phyloP scores from a whole-genome alignment of 2,329 filamentous ascomycete species.

The Cordyceps tenuipes region DNA sequence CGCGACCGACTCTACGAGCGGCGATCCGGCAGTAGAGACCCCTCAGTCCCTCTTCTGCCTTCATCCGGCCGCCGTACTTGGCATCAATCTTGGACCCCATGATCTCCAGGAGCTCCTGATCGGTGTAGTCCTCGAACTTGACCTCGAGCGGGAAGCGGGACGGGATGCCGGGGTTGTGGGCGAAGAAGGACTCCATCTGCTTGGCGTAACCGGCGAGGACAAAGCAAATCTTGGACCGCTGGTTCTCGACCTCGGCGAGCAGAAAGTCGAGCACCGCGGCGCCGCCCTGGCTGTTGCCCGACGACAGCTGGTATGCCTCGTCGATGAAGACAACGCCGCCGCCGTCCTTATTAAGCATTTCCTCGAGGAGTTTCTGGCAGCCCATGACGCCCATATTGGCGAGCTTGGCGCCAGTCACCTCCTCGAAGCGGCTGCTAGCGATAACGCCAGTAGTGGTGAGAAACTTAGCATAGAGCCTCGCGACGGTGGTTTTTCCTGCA shows the following conservation, averaged over 20 bases:
- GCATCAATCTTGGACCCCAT: conserved; percentile 44
- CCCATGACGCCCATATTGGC: conserved; percentile 52
- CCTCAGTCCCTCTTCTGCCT: conserved; percentile 45
- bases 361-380: conserved; percentile 41
- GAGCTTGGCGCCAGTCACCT: conserved; percentile 60
- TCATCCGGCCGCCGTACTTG: conserved; percentile 48
- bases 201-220: conserved; percentile 65
- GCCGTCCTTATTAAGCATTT: conserved; percentile 44
- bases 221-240: conserved; percentile 60
- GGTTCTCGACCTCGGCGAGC: conserved; percentile 64
- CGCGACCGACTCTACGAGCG: conserved; percentile 50
- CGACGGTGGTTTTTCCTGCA: conserved; percentile 62
- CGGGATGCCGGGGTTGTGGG: conserved; percentile 62
- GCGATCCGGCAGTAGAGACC: conserved; percentile 60
- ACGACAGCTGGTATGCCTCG: conserved; percentile 67
- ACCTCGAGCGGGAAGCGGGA: conserved; percentile 61
- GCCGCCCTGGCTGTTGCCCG: conserved; percentile 49
- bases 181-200: conserved; percentile 69
- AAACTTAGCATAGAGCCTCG: conserved; percentile 60
- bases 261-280: conserved; percentile 60
- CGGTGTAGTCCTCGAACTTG: conserved; percentile 60
- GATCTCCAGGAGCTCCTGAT: conserved; percentile 56
- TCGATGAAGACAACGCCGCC: conserved; percentile 72
- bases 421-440: conserved; percentile 50
- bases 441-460: conserved; percentile 54